phyloP scores from a whole-genome alignment of 768 basidiomycete species.

The Suillus lakei region DNA sequence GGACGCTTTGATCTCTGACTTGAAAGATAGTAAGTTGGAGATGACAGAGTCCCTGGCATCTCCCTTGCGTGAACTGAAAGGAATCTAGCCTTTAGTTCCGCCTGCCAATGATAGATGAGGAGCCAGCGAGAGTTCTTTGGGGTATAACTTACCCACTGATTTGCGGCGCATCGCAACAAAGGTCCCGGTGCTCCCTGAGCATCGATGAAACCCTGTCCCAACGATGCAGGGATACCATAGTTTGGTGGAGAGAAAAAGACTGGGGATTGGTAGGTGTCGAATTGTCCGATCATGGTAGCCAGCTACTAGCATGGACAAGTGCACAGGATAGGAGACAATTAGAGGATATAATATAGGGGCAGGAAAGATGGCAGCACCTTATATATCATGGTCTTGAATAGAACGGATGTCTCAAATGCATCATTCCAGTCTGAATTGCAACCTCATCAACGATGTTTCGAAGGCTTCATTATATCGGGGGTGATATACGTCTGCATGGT shows the following conservation, averaged over 20 bases:
- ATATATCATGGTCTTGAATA: neutral
- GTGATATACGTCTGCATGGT: neutral
- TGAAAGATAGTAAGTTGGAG: neutral
- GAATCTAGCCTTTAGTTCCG: slow-evolving; percentile 1
- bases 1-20: neutral
- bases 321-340: neutral
- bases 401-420: neutral
- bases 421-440: neutral
- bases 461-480: neutral
- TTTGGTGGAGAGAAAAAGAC: too few species aligned
- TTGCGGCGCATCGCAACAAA: neutral
- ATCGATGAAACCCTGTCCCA: neutral
- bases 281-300: neutral
- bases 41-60: neutral
- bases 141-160: neutral
- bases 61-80: neutral
- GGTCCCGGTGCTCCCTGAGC: neutral
- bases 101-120: neutral
- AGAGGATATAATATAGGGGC: neutral
- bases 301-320: neutral
- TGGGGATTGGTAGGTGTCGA: neutral
- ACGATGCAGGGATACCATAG: too few species aligned
- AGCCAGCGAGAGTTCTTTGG: neutral
- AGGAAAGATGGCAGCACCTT: neutral
- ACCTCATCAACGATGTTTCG: neutral